phyloP scores from a whole-genome alignment of 768 basidiomycete genomes.

The Kockovaella imperatae region DNA sequence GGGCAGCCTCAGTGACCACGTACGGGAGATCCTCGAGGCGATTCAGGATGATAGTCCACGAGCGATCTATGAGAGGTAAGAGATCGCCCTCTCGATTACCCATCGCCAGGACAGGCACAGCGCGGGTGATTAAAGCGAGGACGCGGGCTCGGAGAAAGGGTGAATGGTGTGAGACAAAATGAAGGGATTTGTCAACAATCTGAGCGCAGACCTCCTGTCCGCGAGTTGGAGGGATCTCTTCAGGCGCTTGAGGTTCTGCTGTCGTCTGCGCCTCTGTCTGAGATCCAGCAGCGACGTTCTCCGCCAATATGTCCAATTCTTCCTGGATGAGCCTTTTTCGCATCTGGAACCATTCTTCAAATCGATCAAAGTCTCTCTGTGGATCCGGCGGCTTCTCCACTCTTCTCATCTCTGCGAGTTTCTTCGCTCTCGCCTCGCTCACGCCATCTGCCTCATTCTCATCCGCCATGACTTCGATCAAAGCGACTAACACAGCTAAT shows the following conservation, averaged over 20 bases:
- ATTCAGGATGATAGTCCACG: slow-evolving; percentile 92
- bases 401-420: slow-evolving; percentile 12
- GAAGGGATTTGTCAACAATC: slow-evolving; percentile 77
- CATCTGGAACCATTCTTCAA: slow-evolving; percentile 60
- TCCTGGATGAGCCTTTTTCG: slow-evolving; percentile 12
- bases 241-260: slow-evolving; percentile 25
- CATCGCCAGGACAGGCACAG: slow-evolving; percentile 57
- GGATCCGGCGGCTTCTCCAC: slow-evolving; percentile 28
- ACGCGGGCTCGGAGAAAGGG: slow-evolving; percentile 78
- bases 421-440: slow-evolving; percentile 11
- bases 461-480: slow-evolving; percentile 65
- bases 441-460: slow-evolving; percentile 21
- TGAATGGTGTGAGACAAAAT: slow-evolving; percentile 84
- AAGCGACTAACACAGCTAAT: slow-evolving; percentile 75
- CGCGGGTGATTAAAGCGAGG: slow-evolving; percentile 62
- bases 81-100: slow-evolving; percentile 57
- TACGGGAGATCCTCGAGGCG: slow-evolving; percentile 57
- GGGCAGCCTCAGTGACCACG: slow-evolving; percentile 69
- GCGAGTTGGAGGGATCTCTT: slow-evolving; percentile 54
- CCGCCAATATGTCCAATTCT: slow-evolving; percentile 26
- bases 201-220: slow-evolving; percentile 70
- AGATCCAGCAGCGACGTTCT: slow-evolving; percentile 24
- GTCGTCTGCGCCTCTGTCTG: slow-evolving; percentile 42
- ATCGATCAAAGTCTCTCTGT: slow-evolving; percentile 35
- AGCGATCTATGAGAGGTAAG: slow-evolving; percentile 73